phyloP scores from a whole-genome alignment of 1,284 basidiomycete genomes.

The Ceratobasidium sp. region DNA sequence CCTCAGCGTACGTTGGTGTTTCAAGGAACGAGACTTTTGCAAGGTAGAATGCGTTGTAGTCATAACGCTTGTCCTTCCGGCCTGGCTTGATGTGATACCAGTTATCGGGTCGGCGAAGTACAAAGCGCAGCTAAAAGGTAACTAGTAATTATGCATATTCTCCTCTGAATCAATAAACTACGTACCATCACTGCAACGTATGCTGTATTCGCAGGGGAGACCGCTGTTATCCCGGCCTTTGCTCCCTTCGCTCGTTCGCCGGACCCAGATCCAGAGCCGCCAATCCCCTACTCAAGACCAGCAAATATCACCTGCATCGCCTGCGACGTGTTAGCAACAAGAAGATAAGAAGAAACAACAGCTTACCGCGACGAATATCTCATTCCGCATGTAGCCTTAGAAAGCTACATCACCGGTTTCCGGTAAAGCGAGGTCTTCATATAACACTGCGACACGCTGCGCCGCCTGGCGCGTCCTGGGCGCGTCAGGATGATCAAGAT shows the following conservation, averaged over 20 bases:
- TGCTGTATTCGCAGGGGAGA: background rate
- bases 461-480: background rate
- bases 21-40: background rate
- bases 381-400: background rate
- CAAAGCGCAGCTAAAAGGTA: conserved; percentile 9
- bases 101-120: background rate
- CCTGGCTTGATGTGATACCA: conserved; percentile 7
- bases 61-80: background rate
- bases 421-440: background rate
- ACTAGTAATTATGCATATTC: too few species aligned
- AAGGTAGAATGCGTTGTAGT: background rate
- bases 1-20: background rate
- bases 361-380: background rate
- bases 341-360: too few species aligned
- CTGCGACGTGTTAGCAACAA: background rate
- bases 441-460: background rate
- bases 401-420: background rate
- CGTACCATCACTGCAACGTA: conserved; percentile 11
- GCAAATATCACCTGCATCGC: background rate
- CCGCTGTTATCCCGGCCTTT: background rate
- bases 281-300: background rate
- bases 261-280: background rate
- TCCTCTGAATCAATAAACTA: background rate
- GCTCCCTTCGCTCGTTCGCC: background rate
- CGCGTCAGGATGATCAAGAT: background rate